A percentile compares a stretch with the other conserved stretches of the same genome.
These are phyloP conservation scores for Boletus subparvulus DNA, from an alignment of 768 basidiomycete genomes.

Conservation along the genomic window DNA sequence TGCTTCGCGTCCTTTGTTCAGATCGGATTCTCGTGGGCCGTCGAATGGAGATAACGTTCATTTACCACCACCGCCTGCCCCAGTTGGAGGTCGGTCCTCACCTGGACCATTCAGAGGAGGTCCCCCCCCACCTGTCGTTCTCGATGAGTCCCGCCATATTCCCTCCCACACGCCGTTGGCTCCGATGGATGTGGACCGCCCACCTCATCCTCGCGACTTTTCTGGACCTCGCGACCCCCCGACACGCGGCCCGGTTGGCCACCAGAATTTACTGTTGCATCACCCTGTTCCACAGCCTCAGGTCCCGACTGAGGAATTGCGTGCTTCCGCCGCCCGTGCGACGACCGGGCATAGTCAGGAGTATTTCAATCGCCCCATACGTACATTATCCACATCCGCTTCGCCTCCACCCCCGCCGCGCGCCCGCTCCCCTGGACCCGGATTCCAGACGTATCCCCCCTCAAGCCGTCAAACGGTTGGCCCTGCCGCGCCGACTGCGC, in stretches of 20 bases:
- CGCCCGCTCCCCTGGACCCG: conserved; percentile 50
- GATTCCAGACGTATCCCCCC: conserved; percentile 49
- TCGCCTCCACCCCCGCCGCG: conserved; percentile 57
- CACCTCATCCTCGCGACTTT: conserved; percentile 56
- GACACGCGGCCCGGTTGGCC: conserved; percentile 54
- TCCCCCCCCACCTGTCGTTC: conserved; percentile 76
- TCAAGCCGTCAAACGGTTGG: conserved; percentile 49
- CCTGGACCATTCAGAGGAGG: conserved; percentile 81
- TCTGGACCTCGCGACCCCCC: conserved; percentile 44
- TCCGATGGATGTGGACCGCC: conserved; percentile 72
- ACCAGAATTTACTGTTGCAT: conserved; percentile 60
- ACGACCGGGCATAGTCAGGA: conserved; percentile 51
- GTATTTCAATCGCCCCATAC: conserved; percentile 52
- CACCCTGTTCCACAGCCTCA: conserved; percentile 66
- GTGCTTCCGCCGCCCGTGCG: conserved; percentile 38
- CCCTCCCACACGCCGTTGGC: conserved; percentile 71
- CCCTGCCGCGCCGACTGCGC: conserved; percentile 51
- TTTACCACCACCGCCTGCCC: conserved; percentile 61
- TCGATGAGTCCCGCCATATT: conserved; percentile 71
- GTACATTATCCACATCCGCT: conserved; percentile 56
- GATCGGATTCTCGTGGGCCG: conserved; percentile 67
- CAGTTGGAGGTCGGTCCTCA: conserved; percentile 47
- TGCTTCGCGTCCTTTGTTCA: conserved; percentile 47
- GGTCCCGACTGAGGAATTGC: conserved; percentile 50
- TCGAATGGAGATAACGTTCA: conserved; percentile 37